Base-by-base conservation (phyloP, 169 alveolate species). In the Blepharisma undulans region DNA sequence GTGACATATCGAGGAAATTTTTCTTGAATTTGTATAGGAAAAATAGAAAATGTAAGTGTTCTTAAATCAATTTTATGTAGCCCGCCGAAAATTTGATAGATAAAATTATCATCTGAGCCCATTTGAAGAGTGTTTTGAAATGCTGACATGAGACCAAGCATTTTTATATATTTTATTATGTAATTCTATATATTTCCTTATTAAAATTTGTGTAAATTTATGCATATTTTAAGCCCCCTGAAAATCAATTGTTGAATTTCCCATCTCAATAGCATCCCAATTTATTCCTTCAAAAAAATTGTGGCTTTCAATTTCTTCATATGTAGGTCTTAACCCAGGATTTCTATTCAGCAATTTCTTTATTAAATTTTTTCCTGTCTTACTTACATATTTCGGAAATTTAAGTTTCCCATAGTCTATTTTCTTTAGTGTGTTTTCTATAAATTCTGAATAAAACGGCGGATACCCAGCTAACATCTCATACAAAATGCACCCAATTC, bases 381-480 rank as follows among this genome's bases (percentile, higher is more conserved):
- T 48, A 18, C 66, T 48, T 48, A 48, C 66, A 48, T 48, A 48
- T 5, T 48, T 48, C 14, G 80, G 80, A 22, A 72, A 25, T 72
- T 72, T 29, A 25, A 72, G 29, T 25, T 72, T 72, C 19, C 80
- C 80, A 4, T 22, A 72, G 0, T 25, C 33, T 72, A 25, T 72
- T 22, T 72, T 72, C 33, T 72, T 72, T 12, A 25, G 19, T 29
- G 33, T 72, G 10, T 72, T 72, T 29, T 72, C 80, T 72, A 72
- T 72, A 29, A 22, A 12, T 18, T 72, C 80, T 25, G 36, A 25
- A 22, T 95, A 97, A 94, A 91, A 95, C 25, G 98, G 98, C 2
- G 98, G 98, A 14, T 95, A 80, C 6, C 98, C 98, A 4, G 95
- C 94, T n/a, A 97, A 84, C 93, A 97, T 88, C 84, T 97, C 98